Evolutionary conservation across 2,329 filamentous ascomycete genomes (phyloP), one percentile per base, ranked within the genome.

Genomic region (Fusarium sp.): DNA sequence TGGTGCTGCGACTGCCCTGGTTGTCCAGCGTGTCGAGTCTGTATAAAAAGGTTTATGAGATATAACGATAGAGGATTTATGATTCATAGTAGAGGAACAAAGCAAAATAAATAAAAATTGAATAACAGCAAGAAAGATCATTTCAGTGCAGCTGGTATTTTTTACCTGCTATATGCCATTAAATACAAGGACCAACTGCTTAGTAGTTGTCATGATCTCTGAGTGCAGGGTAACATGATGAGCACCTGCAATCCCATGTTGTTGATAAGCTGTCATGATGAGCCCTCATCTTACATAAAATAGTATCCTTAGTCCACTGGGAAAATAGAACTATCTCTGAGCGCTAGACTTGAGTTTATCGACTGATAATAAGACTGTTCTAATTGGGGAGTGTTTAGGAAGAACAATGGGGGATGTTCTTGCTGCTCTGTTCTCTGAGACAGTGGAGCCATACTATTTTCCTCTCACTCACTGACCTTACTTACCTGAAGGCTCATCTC

Each of bases 1-100:
- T 45, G 96, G 96, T 66, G 95, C 94, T 18, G 94, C 95, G 2
- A 95, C 93, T 14, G 96, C 95, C 1, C 88, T 98, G 79, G 94
- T 98, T 53, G 94, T 99, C 60, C 95, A 98, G 83, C 91, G 91
- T 76, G 87, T 95, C 74, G 91, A 92, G 72, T 84, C 84, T 54
- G 86, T 88, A 60, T 89, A 79, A 79, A 61, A 64, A 41, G 65
- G 49, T 3, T 27, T 8, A 50, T 56, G 33, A 42, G 17, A 8
- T 17, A 41, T 38, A 17, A 64, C 41, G 27, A 55, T 38, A 44
- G 27, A 46, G 39, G 29, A 36, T 57, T 45, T 38, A 42, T 25
- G 27, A 53, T 29, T 42, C n/a, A 8, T 25, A 38, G 29, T 36
- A 35, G 3, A 42, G 7, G 12, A 61, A 36, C 46, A 46, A 13